phyloP scores from a whole-genome alignment of 2,329 filamentous ascomycete species.

The Colletotrichum euphorbiae region DNA sequence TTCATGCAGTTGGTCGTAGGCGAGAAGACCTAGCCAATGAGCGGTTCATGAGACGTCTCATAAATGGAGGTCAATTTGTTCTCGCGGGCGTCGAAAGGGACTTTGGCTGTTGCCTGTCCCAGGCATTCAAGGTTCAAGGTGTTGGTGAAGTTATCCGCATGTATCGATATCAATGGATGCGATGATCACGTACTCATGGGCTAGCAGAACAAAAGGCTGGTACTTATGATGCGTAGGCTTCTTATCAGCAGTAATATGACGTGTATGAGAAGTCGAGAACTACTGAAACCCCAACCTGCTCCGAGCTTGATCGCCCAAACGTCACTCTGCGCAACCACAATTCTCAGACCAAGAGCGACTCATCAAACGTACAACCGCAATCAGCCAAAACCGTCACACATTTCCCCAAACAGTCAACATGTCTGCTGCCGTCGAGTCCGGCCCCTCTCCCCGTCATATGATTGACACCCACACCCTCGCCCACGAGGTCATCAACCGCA shows the following conservation, averaged over 20 bases:
- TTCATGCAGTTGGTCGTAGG: constrained; percentile 8
- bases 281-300: not conserved
- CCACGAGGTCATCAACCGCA: constrained; percentile 39
- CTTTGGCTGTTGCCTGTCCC: constrained; percentile 13
- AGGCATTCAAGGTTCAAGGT: no score
- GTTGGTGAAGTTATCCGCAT: no score
- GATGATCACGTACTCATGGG: no score
- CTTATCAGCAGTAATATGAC: no score
- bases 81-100: not conserved
- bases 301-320: not conserved
- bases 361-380: not conserved
- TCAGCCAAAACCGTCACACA: not conserved
- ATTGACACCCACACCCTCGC: constrained; percentile 39
- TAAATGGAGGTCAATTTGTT: not conserved
- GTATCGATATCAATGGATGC: no score
- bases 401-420: constrained; percentile 1
- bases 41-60: not conserved
- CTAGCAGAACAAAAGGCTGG: no score
- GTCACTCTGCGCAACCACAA: not conserved
- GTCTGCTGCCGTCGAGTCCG: constrained; percentile 13
- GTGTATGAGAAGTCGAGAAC: not conserved
- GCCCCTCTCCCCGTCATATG: constrained; percentile 37
- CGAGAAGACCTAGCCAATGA: constrained; percentile 3
- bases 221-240: no score
- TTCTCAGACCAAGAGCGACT: not conserved